Conservation (phyloP, 2,329 filamentous ascomycete genomes). For the Talaromyces atroroseus region DNA sequence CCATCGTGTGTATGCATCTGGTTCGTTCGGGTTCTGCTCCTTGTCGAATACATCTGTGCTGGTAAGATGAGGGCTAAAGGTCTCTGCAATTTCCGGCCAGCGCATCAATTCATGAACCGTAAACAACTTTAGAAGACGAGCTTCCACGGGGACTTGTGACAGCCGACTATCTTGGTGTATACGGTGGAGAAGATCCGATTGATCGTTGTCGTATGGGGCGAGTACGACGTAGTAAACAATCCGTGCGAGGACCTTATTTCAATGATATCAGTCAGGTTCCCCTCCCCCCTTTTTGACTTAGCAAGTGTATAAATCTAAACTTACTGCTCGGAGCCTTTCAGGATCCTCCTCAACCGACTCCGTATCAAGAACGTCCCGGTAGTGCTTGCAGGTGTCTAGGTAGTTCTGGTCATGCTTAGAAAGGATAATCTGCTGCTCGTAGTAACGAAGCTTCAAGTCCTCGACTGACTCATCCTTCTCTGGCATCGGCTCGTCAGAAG, state of each 20-base stretch:
- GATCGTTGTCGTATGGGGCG: conserved; percentile 95
- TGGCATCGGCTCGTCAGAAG: conserved; percentile 69
- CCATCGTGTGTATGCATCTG: conserved; percentile 82
- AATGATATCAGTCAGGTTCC: background rate
- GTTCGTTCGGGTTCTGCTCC: conserved; percentile 59
- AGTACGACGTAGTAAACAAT: conserved; percentile 98
- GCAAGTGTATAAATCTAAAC: conserved; percentile 23
- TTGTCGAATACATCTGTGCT: conserved; percentile 84
- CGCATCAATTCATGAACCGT: conserved; percentile 96
- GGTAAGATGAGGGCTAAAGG: conserved; percentile 83
- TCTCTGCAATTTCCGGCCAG: conserved; percentile 87
- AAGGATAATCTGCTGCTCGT: conserved; percentile 92
- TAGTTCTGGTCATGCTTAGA: conserved; percentile 98
- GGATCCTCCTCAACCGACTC: conserved; percentile 90
- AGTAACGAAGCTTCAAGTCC: conserved; percentile 90
- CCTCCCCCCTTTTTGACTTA: too few relatives aligned
- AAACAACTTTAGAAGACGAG: conserved; percentile 85
- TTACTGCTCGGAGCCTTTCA: conserved; percentile 75
- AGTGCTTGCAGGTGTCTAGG: conserved; percentile 95
- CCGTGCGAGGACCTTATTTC: conserved; percentile 74
- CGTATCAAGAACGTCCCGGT: conserved; percentile 92
- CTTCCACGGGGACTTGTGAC: conserved; percentile 69
- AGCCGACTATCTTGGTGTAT: conserved; percentile 82
- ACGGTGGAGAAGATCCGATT: conserved; percentile 92
- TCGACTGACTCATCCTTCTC: conserved; percentile 85